Percentiles rank a stretch among this genome's conserved stretches.
phyloP scores from a whole-genome alignment of 2,329 filamentous ascomycete species.

The Aureobasidium uvarum region DNA sequence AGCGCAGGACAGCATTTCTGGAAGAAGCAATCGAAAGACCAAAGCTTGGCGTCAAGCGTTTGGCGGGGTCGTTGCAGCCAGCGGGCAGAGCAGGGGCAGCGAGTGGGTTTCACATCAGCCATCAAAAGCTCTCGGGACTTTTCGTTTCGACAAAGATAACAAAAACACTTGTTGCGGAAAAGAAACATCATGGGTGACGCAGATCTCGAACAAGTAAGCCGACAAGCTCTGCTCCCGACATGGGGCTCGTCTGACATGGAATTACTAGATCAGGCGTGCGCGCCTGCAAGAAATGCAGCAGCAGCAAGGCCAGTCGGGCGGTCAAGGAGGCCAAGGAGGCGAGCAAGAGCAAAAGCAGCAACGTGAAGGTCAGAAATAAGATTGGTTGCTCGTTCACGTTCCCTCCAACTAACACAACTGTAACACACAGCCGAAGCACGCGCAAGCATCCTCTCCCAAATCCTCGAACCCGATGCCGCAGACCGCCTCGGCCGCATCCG shows the following conservation, averaged over 20 bases:
- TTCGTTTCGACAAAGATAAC: constrained; percentile 19
- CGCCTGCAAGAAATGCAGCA: constrained; percentile 91
- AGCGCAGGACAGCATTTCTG: neutral
- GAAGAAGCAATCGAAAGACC: neutral
- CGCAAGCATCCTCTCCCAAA: constrained; percentile 77
- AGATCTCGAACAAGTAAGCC: constrained; percentile 61
- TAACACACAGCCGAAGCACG: constrained; percentile 66
- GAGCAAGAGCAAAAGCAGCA: constrained; percentile 62
- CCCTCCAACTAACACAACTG: neutral
- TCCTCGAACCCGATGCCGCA: constrained; percentile 89
- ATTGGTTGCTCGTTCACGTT: neutral
- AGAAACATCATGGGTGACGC: constrained; percentile 58
- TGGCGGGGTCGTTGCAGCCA: neutral
- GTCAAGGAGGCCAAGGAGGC: constrained; percentile 49
- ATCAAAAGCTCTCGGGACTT: constrained; percentile 15
- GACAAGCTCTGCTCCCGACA: neutral
- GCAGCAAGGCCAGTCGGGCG: constrained; percentile 53
- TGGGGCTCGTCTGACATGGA: constrained; percentile 12
- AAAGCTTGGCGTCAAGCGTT: constrained; percentile 6
- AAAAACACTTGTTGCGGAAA: neutral
- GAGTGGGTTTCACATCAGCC: neutral
- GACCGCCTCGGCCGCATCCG: constrained; percentile 93
- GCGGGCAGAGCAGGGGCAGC: neutral
- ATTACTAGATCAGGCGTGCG: constrained; percentile 75
- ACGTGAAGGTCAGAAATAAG: constrained; percentile 34